Conservation (phyloP, 1,139 yeast genomes). For the Pichia sp. region DNA sequence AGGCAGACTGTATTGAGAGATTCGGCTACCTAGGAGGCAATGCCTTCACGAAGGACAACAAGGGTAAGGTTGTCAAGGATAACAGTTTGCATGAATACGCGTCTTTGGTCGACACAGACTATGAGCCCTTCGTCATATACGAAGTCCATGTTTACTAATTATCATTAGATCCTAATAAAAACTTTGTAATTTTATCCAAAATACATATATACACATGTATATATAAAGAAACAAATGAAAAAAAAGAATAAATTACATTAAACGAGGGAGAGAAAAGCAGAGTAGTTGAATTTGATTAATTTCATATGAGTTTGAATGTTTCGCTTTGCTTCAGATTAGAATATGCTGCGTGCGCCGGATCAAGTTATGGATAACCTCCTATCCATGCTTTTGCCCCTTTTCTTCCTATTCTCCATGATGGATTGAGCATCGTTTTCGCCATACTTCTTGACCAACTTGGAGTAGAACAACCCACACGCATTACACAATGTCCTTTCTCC, state of each 20-base stretch:
- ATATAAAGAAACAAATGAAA: background rate
- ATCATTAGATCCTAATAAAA: background rate
- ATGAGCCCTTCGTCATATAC: slow-evolving; percentile 91
- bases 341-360: background rate
- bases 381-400: slow-evolving; percentile 27
- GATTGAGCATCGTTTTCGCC: slow-evolving; percentile 61
- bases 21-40: slow-evolving; percentile 91
- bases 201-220: background rate
- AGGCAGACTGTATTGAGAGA: slow-evolving; percentile 61
- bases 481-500: slow-evolving; percentile 84
- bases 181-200: background rate
- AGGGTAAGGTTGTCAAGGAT: slow-evolving; percentile 60
- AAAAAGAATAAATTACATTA: background rate
- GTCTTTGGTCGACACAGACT: slow-evolving; percentile 86
- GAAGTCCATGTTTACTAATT: slow-evolving; percentile 39
- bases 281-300: too few species aligned
- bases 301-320: too few species aligned
- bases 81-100: slow-evolving; percentile 71
- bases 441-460: slow-evolving; percentile 62
- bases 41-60: slow-evolving; percentile 62
- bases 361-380: slow-evolving; percentile 26
- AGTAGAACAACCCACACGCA: slow-evolving; percentile 84
- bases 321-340: too few species aligned
- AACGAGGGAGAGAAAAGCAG: background rate
- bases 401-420: slow-evolving; percentile 28